phyloP scores from a whole-genome alignment of 306 rosid genomes.

The Corylus americana region DNA sequence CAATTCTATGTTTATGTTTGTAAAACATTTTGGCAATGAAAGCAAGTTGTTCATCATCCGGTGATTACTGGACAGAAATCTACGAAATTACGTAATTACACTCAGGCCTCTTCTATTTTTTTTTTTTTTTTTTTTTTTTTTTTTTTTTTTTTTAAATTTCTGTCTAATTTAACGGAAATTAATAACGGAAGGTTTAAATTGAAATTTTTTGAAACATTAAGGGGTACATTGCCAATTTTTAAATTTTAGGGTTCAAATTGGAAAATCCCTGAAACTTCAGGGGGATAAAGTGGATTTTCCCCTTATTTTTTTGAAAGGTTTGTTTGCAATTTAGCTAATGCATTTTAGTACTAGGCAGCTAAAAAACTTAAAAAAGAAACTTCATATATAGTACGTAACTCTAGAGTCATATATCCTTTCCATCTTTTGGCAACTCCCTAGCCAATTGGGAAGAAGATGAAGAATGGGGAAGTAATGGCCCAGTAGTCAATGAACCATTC shows the following conservation, averaged over 20 bases:
- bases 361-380: background rate
- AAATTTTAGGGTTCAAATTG: background rate
- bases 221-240: background rate
- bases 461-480: constrained; percentile 73
- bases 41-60: too few relatives aligned
- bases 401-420: constrained; percentile 6
- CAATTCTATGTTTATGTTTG: too few relatives aligned
- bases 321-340: background rate
- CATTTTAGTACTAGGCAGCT: constrained; percentile 1
- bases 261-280: too few relatives aligned
- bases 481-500: constrained; percentile 70
- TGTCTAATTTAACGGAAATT: too few relatives aligned
- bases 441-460: constrained; percentile 78
- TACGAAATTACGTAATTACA: too few relatives aligned
- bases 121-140: too few relatives aligned
- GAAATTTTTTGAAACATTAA: too few relatives aligned
- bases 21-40: too few relatives aligned
- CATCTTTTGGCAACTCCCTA: constrained; percentile 40
- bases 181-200: too few relatives aligned
- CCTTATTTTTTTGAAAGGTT: background rate
- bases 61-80: too few relatives aligned
- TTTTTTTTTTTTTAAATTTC: too few relatives aligned
- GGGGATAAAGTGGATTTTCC: background rate
- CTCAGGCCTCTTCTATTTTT: too few relatives aligned
- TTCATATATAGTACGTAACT: constrained; percentile 1